Evolutionary conservation across 2,329 filamentous ascomycete genomes (phyloP), one percentile per base, ranked within the genome.

Genomic region (Fusarium coffeatum): DNA sequence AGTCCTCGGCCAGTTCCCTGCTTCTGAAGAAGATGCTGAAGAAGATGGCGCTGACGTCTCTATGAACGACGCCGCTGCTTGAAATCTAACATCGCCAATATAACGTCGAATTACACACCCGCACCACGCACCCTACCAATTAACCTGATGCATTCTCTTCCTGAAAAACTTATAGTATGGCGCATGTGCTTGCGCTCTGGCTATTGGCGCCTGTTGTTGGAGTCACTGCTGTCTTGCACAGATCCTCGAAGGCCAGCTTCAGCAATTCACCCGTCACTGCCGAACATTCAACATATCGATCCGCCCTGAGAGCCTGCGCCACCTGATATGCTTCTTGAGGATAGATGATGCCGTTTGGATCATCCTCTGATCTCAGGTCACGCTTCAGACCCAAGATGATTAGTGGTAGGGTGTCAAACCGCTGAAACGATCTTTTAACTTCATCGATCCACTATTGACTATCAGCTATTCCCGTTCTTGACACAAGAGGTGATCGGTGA

Each of bases 211-310:
- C 78, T 22, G 82, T 83, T 15, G 78, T 81, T 28, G 84, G 86
- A 70, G 82, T 78, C 55, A 84, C 80, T 4, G 87, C 88, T 28
- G 87, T 88, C 49, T 78, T 82, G 76, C 86, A 89, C 22, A 90
- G 84, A 75, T 90, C 88, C 74, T 90, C 86, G 73, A 89, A 88
- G 8, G 85, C 86, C 72, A 86, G 79, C 69, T 83, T 80, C 46
- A 90, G 75, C 55, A 90, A 81, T 78, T 89, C 87, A 18, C 88
- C 88, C 6, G 87, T 89, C 49, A 85, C 79, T 9, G 88, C 87
- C 3, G 87, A 89, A 78, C 88, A 90, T 72, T 90, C 88, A 76
- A 89, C 84, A 72, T 90, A 90, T 67, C 85, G 86, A 77, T 90
- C 88, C 48, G 84, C 87, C 55, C 88, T 80, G 82, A 90, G 83